phyloP scores from a whole-genome alignment of 176 grass and related monocot species.

The Saccharum officinarum region DNA sequence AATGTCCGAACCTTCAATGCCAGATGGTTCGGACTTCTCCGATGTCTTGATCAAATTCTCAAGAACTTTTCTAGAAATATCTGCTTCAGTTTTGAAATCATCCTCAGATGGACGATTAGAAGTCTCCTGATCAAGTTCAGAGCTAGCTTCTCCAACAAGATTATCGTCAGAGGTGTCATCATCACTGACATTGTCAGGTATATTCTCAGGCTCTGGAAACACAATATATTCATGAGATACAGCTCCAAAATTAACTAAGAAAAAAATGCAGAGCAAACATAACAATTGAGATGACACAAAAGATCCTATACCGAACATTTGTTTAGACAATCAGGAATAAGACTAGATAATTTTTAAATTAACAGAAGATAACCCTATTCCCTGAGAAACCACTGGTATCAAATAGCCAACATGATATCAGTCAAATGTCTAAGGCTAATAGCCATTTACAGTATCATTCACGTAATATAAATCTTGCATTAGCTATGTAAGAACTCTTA shows the following conservation, averaged over 20 bases:
- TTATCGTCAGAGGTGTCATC: constrained; percentile 49
- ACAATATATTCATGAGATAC: constrained; percentile 21
- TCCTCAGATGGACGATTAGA: constrained; percentile 36
- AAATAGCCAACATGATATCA: background rate
- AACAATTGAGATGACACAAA: background rate
- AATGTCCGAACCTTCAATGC: constrained; percentile 29
- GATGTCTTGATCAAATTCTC: constrained; percentile 85
- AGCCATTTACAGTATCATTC: constrained; percentile 2
- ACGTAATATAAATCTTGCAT: constrained; percentile 19
- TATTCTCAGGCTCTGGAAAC: constrained; percentile 49
- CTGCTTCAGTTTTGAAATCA: constrained; percentile 71
- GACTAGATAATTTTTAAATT: background rate
- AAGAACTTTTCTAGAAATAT: constrained; percentile 81
- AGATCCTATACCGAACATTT: constrained; percentile 11
- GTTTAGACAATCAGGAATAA: background rate
- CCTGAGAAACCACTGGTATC: constrained; percentile 24
- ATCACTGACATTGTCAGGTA: constrained; percentile 52
- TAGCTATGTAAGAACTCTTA: background rate
- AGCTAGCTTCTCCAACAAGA: constrained; percentile 48
- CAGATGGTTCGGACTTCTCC: constrained; percentile 48
- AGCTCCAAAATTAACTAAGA: constrained; percentile 4
- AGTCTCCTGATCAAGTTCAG: constrained; percentile 49
- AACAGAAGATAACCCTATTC: background rate
- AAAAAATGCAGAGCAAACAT: background rate
- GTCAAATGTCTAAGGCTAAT: background rate